These are phyloP conservation scores for Microstroma glucosiphilum DNA, from an alignment of 1,284 basidiomycete species.

Conservation along the genomic window DNA sequence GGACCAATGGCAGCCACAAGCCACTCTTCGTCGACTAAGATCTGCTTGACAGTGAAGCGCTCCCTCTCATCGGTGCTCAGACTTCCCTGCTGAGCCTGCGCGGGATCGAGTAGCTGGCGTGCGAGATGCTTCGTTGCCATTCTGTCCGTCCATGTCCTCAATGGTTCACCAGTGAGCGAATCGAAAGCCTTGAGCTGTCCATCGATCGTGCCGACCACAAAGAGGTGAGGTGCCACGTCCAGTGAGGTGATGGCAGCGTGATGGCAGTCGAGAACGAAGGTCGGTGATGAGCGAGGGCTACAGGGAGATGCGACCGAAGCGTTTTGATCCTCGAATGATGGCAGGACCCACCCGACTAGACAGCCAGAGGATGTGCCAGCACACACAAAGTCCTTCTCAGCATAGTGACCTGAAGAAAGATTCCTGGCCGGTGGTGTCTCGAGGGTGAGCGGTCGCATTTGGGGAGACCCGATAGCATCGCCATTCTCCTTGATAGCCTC, in stretches of 20 bases:
- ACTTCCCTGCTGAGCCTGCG: slow-evolving; percentile 48
- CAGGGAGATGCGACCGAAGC: not conserved
- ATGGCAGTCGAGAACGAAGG: slow-evolving; percentile 25
- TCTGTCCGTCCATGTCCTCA: slow-evolving; percentile 47
- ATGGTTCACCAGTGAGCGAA: slow-evolving; percentile 57
- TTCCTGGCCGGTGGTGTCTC: not conserved
- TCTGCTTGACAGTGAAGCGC: slow-evolving; percentile 60
- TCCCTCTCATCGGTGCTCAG: slow-evolving; percentile 51
- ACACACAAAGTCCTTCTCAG: slow-evolving; percentile 39
- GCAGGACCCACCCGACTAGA: slow-evolving; percentile 33
- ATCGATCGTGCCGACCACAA: slow-evolving; percentile 51
- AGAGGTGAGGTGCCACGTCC: slow-evolving; percentile 28
- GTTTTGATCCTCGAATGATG: not conserved
- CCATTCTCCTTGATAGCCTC: too few species aligned
- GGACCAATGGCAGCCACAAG: slow-evolving; percentile 63
- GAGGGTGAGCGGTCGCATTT: not conserved
- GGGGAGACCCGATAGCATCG: too few species aligned
- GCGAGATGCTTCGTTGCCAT: slow-evolving; percentile 53
- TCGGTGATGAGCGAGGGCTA: not conserved
- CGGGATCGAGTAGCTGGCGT: slow-evolving; percentile 55
- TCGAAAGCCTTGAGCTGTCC: slow-evolving; percentile 66
- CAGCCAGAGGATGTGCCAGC: slow-evolving; percentile 39
- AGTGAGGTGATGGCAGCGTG: slow-evolving; percentile 36
- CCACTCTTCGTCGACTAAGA: slow-evolving; percentile 62
- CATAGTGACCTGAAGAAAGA: slow-evolving; percentile 19